These are phyloP conservation scores for Marchantia polymorpha DNA, from an alignment of 225 moss, liverwort and hornwort genomes.

Conservation along the genomic window DNA sequence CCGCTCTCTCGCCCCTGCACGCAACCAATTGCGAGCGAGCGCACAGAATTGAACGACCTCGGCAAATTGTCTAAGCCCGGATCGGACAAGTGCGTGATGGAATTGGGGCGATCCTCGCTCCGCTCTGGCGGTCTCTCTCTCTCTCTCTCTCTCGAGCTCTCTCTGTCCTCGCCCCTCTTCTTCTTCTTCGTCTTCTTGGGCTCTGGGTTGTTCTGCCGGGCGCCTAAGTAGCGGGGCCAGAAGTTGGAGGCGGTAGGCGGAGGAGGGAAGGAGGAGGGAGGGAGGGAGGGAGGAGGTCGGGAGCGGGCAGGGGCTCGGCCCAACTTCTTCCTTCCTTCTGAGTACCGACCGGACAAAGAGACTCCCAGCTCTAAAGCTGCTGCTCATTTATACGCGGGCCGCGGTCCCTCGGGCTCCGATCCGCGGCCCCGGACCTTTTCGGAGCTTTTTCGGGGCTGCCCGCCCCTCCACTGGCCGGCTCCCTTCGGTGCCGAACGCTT, in stretches of 20 bases:
- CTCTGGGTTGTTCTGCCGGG: neutral
- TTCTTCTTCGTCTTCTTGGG: neutral
- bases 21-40: no score
- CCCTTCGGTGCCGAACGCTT: neutral
- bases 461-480: neutral
- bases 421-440: neutral
- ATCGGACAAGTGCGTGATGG: neutral
- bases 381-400: neutral
- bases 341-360: neutral
- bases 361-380: neutral
- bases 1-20: no score
- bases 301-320: neutral
- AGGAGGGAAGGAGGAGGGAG: neutral
- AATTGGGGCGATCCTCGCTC: neutral
- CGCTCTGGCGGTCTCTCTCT: neutral
- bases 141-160: neutral
- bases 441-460: slow-evolving; percentile 3
- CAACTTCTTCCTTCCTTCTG: neutral
- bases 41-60: neutral
- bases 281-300: neutral
- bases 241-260: neutral
- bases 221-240: neutral
- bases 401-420: neutral
- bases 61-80: neutral
- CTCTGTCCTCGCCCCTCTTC: neutral